Conservation (phyloP, 2,329 filamentous ascomycete genomes). For the Hymenoscyphus occultus region DNA sequence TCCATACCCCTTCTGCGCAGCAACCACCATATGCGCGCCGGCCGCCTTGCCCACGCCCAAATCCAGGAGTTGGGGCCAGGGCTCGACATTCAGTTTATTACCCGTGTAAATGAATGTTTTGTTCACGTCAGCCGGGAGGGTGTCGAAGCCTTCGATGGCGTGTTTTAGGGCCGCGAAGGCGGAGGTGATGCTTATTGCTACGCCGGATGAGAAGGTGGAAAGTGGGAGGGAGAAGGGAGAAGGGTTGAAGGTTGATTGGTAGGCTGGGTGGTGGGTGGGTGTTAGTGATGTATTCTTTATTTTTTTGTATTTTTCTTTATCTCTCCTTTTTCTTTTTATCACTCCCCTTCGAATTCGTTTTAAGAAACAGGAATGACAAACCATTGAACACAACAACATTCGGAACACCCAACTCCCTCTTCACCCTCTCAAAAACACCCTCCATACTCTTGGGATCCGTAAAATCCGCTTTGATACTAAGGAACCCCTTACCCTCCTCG, state of each 20-base stretch:
- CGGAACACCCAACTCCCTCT: conserved; percentile 33
- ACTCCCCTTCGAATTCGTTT: too few relatives aligned
- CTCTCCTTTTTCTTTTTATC: too few relatives aligned
- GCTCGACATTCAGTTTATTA: conserved; percentile 40
- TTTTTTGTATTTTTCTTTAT: neutral
- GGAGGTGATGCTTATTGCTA: conserved; percentile 41
- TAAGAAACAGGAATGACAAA: conserved; percentile 23
- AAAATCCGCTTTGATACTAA: conserved; percentile 40
- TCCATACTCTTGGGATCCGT: conserved; percentile 37
- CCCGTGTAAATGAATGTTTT: conserved; percentile 46
- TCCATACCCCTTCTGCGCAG: conserved; percentile 38
- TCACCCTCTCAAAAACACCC: conserved; percentile 40
- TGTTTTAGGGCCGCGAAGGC: conserved; percentile 42
- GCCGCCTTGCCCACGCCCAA: conserved; percentile 43
- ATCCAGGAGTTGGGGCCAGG: conserved; percentile 36
- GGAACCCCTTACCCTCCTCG: conserved; percentile 29
- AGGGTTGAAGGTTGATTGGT: neutral
- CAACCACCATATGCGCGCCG: conserved; percentile 34
- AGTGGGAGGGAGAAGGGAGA: conserved; percentile 33
- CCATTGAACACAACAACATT: conserved; percentile 45
- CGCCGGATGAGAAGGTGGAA: conserved; percentile 27
- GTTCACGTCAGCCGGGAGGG: conserved; percentile 30
- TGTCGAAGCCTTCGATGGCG: conserved; percentile 36
- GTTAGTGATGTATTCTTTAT: conserved; percentile 13
- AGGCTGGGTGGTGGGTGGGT: neutral